Evolutionary conservation across 768 basidiomycete genomes (phyloP).

Genomic region (Daedaleopsis nitida): DNA sequence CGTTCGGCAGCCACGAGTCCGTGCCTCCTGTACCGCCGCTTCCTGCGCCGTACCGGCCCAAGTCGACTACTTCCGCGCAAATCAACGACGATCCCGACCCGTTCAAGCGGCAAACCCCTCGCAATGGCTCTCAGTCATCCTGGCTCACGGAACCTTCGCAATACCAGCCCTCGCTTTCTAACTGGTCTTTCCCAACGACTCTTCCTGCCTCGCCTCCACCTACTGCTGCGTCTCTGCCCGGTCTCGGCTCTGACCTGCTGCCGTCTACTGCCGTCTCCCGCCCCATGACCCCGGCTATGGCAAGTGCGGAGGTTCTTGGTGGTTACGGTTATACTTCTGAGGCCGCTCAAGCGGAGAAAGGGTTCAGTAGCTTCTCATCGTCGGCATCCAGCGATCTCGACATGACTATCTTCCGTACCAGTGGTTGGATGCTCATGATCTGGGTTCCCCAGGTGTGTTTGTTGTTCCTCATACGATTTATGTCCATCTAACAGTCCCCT

Average conservation of each 20-base stretch:
- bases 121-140: slow-evolving; percentile 67
- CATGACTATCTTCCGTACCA: slow-evolving; percentile 53
- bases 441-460: slow-evolving; percentile 69
- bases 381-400: slow-evolving; percentile 51
- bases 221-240: slow-evolving; percentile 37
- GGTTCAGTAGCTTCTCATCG: slow-evolving; percentile 46
- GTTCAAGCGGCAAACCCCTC: slow-evolving; percentile 55
- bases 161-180: slow-evolving; percentile 57
- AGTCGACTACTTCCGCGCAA: slow-evolving; percentile 44
- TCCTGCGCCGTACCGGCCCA: slow-evolving; percentile 55
- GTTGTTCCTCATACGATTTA: background rate
- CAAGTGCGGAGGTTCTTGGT: slow-evolving; percentile 63
- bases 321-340: slow-evolving; percentile 65
- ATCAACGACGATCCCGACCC: slow-evolving; percentile 56
- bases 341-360: slow-evolving; percentile 53
- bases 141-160: slow-evolving; percentile 71
- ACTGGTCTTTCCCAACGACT: slow-evolving; percentile 70
- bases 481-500: background rate
- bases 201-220: slow-evolving; percentile 32
- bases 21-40: slow-evolving; percentile 61
- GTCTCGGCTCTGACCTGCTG: slow-evolving; percentile 45
- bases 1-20: slow-evolving; percentile 37
- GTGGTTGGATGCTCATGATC: slow-evolving; percentile 67
- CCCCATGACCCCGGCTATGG: slow-evolving; percentile 54
- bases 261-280: slow-evolving; percentile 42